A percentile compares a stretch with the other conserved stretches of the same genome.
These are phyloP conservation scores for Halenospora varia DNA, from an alignment of 495 filamentous ascomycete genomes.

Conservation along the genomic window DNA sequence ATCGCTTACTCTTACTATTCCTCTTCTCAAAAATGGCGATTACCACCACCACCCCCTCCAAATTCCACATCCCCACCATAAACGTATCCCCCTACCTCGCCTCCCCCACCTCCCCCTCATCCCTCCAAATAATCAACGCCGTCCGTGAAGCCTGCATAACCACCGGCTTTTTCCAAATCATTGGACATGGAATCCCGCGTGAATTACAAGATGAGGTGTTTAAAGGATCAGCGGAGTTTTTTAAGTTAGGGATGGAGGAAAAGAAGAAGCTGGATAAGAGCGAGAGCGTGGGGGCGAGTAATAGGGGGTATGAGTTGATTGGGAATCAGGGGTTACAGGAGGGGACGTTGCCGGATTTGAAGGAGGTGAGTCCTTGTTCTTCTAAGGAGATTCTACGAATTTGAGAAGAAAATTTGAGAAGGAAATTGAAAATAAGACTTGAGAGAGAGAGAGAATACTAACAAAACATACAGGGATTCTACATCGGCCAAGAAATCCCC, in stretches of 20 bases:
- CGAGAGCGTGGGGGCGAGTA: constrained; percentile 32
- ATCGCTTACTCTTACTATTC: too few relatives aligned
- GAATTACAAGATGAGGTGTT: constrained; percentile 35
- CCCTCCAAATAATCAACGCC: background rate
- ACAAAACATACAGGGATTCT: constrained; percentile 30
- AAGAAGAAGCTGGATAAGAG: constrained; percentile 42
- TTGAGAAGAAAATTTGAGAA: too few relatives aligned
- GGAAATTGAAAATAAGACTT: too few relatives aligned
- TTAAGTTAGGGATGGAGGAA: constrained; percentile 41
- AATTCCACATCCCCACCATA: constrained; percentile 27
- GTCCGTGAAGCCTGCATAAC: constrained; percentile 45
- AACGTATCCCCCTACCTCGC: constrained; percentile 20
- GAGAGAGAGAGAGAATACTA: constrained; percentile 1
- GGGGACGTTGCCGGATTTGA: constrained; percentile 39
- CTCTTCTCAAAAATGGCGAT: too few relatives aligned
- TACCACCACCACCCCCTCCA: too few relatives aligned
- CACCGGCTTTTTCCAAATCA: constrained; percentile 56
- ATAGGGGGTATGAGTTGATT: constrained; percentile 46
- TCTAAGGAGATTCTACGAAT: too few relatives aligned
- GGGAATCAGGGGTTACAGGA: constrained; percentile 40
- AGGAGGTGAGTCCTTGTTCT: constrained; percentile 40
- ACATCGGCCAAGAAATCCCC: constrained; percentile 41
- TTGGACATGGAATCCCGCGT: constrained; percentile 36
- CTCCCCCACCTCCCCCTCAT: constrained; percentile 20
- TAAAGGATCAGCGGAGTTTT: constrained; percentile 38